Evolutionary conservation across 768 basidiomycete species (phyloP).

Genomic region (Guyanaporus albipodus): DNA sequence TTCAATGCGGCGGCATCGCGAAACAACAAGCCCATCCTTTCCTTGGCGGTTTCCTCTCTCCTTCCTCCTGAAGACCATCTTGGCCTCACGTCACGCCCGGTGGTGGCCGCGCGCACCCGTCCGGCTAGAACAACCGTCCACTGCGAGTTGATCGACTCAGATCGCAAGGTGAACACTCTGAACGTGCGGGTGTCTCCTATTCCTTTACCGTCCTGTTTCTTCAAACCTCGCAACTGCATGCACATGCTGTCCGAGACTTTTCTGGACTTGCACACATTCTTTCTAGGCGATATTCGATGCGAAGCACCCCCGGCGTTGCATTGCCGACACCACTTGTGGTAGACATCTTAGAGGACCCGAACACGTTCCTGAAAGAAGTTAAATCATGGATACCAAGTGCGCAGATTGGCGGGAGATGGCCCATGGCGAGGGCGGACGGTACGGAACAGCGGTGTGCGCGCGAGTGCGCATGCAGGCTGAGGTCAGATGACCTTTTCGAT

Average conservation of each 20-base stretch:
- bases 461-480: constrained; percentile 37
- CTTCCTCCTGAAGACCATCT: no score
- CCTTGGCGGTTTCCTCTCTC: no score
- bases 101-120: no score
- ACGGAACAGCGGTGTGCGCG: constrained; percentile 41
- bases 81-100: no score
- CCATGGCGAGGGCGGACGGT: constrained; percentile 61
- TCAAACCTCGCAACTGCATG: constrained; percentile 60
- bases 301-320: constrained; percentile 56
- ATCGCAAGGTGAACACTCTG: constrained; percentile 61
- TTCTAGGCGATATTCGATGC: constrained; percentile 55
- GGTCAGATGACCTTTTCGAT: constrained; percentile 72
- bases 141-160: no score
- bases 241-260: constrained; percentile 54
- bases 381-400: constrained; percentile 41
- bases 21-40: no score
- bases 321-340: constrained; percentile 65
- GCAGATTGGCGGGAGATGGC: constrained; percentile 70
- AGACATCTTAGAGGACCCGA: constrained; percentile 48
- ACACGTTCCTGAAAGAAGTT: constrained; percentile 40
- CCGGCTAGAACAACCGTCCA: no score
- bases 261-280: constrained; percentile 47
- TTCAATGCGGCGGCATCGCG: no score
- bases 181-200: constrained; percentile 60
- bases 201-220: constrained; percentile 70